Base-by-base conservation (phyloP, 768 basidiomycete genomes). In the Leucocoprinus leucothites region DNA sequence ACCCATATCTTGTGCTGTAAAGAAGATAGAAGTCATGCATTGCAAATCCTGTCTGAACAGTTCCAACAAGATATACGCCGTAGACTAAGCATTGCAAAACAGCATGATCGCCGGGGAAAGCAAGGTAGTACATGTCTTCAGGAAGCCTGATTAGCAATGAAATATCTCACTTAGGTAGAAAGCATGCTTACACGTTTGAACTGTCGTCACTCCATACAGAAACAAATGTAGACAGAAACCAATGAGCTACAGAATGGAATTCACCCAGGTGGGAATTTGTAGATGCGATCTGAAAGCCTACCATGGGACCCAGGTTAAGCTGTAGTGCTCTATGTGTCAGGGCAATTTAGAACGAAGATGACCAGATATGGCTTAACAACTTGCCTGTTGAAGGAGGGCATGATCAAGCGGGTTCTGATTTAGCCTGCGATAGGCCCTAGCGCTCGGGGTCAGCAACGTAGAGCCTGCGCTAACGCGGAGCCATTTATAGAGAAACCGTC, bases 61-160 rank as follows among this genome's bases (percentile, higher is more conserved):
- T 36, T 48, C 53, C 51, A 9, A 58, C 16, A 5, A 22, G 3
- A 43, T 53, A 34, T 3, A 58, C 18, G 16, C 51, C 45, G 45
- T 58, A 58, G 14, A 44, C 57, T 4, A 58, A 42, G 21, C 35
- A 53, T 25, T 57, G 56, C 44, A 56, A 48, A 13, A 34, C 25
- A 13, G 24, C 21, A 9, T 24, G 42, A 31, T 58, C 57, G 21
- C 41, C 49, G 18, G 57, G 57, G 14, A 58, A 58, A 1, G 57
- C 57, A 7, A 53, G 45, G 28, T 58, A 58, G 53, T 58, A 58
- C 22, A 53, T 28, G 28, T 58, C 57, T 58, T 11, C 14, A 22
- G 25, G 19, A 41, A 28, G 31, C 6, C 25, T 9, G 36, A 19
- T 9, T 6, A 45, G 28, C 22, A 13, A 14, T 18, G 3, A 16